Base-by-base conservation (phyloP, 345 rosid genomes). In the Citrus sp. region DNA sequence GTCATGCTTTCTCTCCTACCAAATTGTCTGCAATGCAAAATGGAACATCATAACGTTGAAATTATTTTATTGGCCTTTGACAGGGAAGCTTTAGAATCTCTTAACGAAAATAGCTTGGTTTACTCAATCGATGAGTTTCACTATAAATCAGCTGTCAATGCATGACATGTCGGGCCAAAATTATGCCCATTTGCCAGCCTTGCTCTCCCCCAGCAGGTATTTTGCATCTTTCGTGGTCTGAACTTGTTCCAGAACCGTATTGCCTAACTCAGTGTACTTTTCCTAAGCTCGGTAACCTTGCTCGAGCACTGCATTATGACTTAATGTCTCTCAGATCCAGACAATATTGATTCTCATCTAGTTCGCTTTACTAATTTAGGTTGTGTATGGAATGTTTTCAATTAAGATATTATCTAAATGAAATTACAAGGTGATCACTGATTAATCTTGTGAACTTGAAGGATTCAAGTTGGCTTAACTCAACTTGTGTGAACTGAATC, bases 81-180 rank as follows among this genome's bases (percentile, higher is more conserved):
- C 95, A 93, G 98, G 97, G 88, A 88, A 61, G 93, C 87, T 51
- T 76, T 92, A 28, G 90, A 83, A 55, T 82, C 32, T 64, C 94
- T 93, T 51, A 84, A 82, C 18, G 85, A 79, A 21, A 93, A 90
- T 68, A 94, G 97, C 69, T 70, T 82, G 9, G 83, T 93, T 72
- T 93, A 96, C 88, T 82, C 97, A 0, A 87, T 92, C 6, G 93
- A 93, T 27, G 98, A 95, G 46, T 75, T 80, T 80, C 86, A 90
- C 88, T 95, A 69, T 81, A 93, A 89, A 76, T 90, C 97, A 42
- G 86, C 93, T 5, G 86, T 79, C 32, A 87, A 92, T 78, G 94
- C 83, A 7, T 93, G 89, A 90, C 28, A 24, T 58, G 66, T 27
- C 6, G 30, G 30, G 22, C 67, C 19, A 27, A n/a, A 32, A 61